These are phyloP conservation scores for Curvularia spicifera DNA, from an alignment of 2,329 filamentous ascomycete genomes.

Conservation along the genomic window DNA sequence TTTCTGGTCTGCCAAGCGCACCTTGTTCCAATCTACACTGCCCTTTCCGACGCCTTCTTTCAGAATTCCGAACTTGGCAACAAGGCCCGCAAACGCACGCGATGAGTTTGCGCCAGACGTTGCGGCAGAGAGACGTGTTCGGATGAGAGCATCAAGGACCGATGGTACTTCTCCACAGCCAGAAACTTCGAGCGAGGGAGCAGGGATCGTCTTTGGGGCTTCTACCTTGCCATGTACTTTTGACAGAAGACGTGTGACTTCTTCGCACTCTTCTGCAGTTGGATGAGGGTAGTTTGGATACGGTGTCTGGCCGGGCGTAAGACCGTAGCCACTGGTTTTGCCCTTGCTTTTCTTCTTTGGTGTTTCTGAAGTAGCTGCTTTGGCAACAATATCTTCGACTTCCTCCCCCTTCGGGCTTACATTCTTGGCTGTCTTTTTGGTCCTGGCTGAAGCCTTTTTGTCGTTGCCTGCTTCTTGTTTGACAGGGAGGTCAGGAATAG, in stretches of 20 bases:
- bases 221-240: constrained; percentile 69
- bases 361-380: constrained; percentile 33
- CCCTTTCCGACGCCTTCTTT: constrained; percentile 69
- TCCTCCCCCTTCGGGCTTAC: constrained; percentile 30
- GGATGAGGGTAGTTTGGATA: constrained; percentile 72
- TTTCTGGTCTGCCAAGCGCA: constrained; percentile 63
- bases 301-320: constrained; percentile 62
- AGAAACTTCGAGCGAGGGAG: constrained; percentile 72
- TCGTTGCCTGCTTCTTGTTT: constrained; percentile 16
- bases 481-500: constrained; percentile 23
- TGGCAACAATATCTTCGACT: constrained; percentile 32
- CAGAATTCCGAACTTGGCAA: constrained; percentile 67
- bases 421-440: constrained; percentile 30
- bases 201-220: constrained; percentile 70
- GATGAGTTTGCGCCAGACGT: constrained; percentile 68
- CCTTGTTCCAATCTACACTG: constrained; percentile 77
- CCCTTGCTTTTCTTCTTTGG: constrained; percentile 45
- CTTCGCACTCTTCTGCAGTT: constrained; percentile 70
- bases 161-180: constrained; percentile 73
- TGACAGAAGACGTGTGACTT: constrained; percentile 70
- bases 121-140: constrained; percentile 67
- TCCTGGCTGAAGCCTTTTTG: constrained; percentile 15
- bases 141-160: constrained; percentile 68
- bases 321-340: constrained; percentile 53
- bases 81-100: constrained; percentile 69